Conservation (phyloP, 2,329 filamentous ascomycete genomes). For the Xylaria hypoxylon region DNA sequence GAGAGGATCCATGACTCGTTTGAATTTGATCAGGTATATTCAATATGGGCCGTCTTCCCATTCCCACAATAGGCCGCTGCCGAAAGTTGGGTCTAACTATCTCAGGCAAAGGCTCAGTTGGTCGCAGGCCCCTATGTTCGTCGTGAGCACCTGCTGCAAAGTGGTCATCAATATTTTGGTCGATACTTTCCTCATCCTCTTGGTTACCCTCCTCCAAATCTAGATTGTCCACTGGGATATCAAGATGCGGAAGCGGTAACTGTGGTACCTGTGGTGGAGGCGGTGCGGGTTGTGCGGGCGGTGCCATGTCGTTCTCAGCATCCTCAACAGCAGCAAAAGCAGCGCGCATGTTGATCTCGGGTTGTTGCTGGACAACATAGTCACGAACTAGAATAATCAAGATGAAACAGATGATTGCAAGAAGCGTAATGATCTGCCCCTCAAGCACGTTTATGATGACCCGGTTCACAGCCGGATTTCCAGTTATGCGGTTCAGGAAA, state of each 20-base stretch:
- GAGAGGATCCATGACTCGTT: slow-evolving; percentile 33
- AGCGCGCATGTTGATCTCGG: slow-evolving; percentile 84
- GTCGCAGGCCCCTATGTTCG: slow-evolving; percentile 34
- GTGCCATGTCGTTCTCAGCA: slow-evolving; percentile 53
- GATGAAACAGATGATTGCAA: slow-evolving; percentile 94
- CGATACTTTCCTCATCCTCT: slow-evolving; percentile 40
- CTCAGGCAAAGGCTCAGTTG: slow-evolving; percentile 33
- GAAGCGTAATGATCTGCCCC: slow-evolving; percentile 90
- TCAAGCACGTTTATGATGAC: slow-evolving; percentile 86
- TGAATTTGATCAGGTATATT: slow-evolving; percentile 38
- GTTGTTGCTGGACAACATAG: slow-evolving; percentile 98
- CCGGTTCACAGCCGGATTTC: slow-evolving; percentile 78
- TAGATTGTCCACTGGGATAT: slow-evolving; percentile 31
- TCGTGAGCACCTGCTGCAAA: slow-evolving; percentile 26
- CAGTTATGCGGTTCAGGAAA: slow-evolving; percentile 72
- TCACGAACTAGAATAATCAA: slow-evolving; percentile 96
- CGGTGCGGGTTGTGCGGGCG: slow-evolving; percentile 16
- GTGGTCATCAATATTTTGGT: slow-evolving; percentile 25
- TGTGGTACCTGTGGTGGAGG: slow-evolving; percentile 6
- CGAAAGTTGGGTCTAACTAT: slow-evolving; percentile 38
- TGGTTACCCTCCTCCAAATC: slow-evolving; percentile 28
- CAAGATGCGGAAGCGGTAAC: slow-evolving; percentile 35
- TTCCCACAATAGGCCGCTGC: slow-evolving; percentile 46
- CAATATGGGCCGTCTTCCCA: slow-evolving; percentile 44
- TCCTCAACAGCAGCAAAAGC: slow-evolving; percentile 67